phyloP scores from a whole-genome alignment of 371 early-diverging fungal species.

The Mucor plumbeus region DNA sequence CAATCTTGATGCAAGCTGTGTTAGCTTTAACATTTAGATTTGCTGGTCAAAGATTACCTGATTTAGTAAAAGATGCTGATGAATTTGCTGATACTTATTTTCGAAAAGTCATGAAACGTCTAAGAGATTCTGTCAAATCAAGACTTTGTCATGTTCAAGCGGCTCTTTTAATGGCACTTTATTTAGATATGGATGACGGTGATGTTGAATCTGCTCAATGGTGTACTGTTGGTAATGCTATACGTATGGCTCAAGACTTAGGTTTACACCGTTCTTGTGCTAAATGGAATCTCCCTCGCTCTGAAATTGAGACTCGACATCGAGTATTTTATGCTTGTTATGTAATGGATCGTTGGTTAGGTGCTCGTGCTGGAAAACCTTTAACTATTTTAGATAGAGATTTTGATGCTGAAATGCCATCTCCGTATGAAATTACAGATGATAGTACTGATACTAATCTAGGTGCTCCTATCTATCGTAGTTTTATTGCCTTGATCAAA shows the following conservation, averaged over 20 bases:
- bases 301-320: constrained; percentile 64
- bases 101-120: constrained; percentile 43
- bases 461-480: constrained; percentile 30
- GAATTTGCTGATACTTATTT: constrained; percentile 43
- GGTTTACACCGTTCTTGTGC: constrained; percentile 68
- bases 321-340: constrained; percentile 70
- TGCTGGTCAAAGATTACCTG: constrained; percentile 30
- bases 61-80: constrained; percentile 27
- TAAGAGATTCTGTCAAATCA: constrained; percentile 36
- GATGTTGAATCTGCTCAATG: constrained; percentile 57
- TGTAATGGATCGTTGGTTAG: constrained; percentile 61
- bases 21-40: constrained; percentile 58
- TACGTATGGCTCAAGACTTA: constrained; percentile 71
- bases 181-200: constrained; percentile 48
- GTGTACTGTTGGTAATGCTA: constrained; percentile 67
- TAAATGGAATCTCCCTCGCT: constrained; percentile 54
- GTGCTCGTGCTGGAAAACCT: constrained; percentile 58
- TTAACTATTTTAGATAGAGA: constrained; percentile 56
- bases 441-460: constrained; percentile 12
- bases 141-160: constrained; percentile 50
- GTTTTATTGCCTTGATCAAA: constrained; percentile 41
- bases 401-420: constrained; percentile 50
- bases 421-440: constrained; percentile 37
- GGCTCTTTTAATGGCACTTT: constrained; percentile 44
- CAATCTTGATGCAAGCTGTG: constrained; percentile 49